Evolutionary conservation across 2,329 filamentous ascomycete species (phyloP), one percentile per base, ranked within the genome.

Genomic region (Colletotrichum tamarilloi): DNA sequence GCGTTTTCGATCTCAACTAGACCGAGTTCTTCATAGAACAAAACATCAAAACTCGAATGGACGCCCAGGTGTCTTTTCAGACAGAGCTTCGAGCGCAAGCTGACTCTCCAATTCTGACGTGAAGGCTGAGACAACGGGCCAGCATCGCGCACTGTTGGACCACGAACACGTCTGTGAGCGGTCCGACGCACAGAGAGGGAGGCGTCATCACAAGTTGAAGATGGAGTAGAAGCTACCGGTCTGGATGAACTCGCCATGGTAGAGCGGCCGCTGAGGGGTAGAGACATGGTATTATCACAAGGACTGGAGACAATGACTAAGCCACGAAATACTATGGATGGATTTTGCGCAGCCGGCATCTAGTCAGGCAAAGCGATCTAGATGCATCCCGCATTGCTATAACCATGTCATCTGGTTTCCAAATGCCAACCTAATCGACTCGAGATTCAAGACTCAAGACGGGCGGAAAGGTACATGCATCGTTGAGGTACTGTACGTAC

Each of bases 401-500:
- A 46, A 16, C 28, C n/a, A 52, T 35, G 22, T 24, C 56, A 32
- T 49, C 42, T 19, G 42, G 19, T 49, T 49, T 49, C 42, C 19
- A 22, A 5, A 60, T 28, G 38, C 26, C 30, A 52, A 30, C 38
- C 38, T 42, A 42, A 49, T 56, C 11, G 16, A 26, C 46, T 49
- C 22, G 9, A 55, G 9, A 55, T 7, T 35, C 32, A 35, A 35
- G 32, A 35, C 32, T 35, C 32, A 35, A 35, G 32, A 5, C 1
- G 35, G 2, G 14, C 7, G 12, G 4, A 46, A 56, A 46, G 24
- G 59, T 65, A 69, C 66, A 59, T 68, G 52, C 28, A 53, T 28
- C 12, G 24, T 14, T 24, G 35, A 68, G 52, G 70, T 73, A 57
- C 70, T 73, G 55, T 73, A 73, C 70, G 70, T 73, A 73, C 70